Evolutionary conservation across 106 monocot species (phyloP).

Genomic region (Cymbidium sinense): DNA sequence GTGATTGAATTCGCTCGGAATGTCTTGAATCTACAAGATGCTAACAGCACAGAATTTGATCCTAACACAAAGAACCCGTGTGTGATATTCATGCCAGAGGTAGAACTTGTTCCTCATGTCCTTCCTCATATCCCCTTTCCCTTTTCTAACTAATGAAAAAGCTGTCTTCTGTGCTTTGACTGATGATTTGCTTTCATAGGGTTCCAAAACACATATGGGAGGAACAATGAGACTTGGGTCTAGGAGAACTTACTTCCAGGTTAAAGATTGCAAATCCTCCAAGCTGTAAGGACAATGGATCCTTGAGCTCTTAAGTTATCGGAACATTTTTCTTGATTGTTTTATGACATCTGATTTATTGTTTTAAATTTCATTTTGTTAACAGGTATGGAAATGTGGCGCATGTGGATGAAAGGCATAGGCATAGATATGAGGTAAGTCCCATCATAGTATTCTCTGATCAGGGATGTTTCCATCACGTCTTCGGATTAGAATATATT

Average conservation of each 20-base stretch:
- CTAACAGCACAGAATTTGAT: conserved; percentile 89
- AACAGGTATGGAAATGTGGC: conserved; percentile 62
- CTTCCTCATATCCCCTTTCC: background rate
- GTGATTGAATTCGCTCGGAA: conserved; percentile 85
- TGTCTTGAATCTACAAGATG: conserved; percentile 68
- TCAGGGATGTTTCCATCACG: background rate
- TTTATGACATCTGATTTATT: background rate
- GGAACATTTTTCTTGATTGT: background rate
- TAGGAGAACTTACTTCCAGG: conserved; percentile 61
- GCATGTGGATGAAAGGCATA: conserved; percentile 82
- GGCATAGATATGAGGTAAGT: conserved; percentile 90
- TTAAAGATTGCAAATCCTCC: conserved; percentile 48
- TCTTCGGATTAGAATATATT: background rate
- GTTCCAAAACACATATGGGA: conserved; percentile 96
- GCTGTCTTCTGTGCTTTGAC: background rate
- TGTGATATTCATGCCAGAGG: conserved; percentile 97
- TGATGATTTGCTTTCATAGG: conserved; percentile 29
- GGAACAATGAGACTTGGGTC: conserved; percentile 93
- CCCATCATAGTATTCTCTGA: background rate
- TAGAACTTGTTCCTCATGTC: conserved; percentile 11
- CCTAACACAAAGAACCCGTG: conserved; percentile 62
- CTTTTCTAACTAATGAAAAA: background rate
- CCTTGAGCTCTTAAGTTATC: background rate
- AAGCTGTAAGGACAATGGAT: conserved; percentile 55
- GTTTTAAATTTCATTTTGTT: conserved; percentile 4